Evolutionary conservation across 2,329 filamentous ascomycete species (phyloP).

Genomic region (Xylaria sp.): DNA sequence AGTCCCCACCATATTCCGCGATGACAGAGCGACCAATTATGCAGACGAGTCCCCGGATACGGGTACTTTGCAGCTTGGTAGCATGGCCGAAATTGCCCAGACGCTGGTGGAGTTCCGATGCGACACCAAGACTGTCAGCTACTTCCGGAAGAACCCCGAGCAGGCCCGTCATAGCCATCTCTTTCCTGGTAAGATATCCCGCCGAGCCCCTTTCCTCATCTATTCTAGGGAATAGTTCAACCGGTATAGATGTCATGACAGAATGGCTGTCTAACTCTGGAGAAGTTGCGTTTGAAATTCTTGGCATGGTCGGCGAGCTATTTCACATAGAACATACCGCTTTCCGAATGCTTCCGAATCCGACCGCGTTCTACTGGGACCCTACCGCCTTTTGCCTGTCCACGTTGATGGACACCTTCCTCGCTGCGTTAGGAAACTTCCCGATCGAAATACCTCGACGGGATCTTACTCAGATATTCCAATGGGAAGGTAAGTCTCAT

Average conservation of each 20-base stretch:
- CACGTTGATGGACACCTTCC: constrained; percentile 39
- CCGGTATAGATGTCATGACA: background rate
- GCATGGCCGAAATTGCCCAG: constrained; percentile 51
- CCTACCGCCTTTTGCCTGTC: constrained; percentile 48
- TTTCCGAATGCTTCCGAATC: constrained; percentile 60
- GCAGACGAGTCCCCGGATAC: constrained; percentile 34
- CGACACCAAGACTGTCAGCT: constrained; percentile 53
- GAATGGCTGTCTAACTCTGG: constrained; percentile 19
- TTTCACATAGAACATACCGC: constrained; percentile 53
- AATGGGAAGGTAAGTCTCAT: too few relatives aligned
- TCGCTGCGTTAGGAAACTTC: constrained; percentile 45
- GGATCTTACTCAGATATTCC: too few relatives aligned
- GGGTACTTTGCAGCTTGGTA: constrained; percentile 52
- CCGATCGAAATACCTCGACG: too few relatives aligned
- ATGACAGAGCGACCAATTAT: constrained; percentile 8
- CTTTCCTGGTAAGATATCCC: constrained; percentile 48
- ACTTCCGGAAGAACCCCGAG: constrained; percentile 40
- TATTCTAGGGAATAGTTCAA: background rate
- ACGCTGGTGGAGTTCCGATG: constrained; percentile 58
- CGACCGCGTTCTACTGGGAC: constrained; percentile 58
- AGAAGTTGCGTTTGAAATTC: constrained; percentile 58
- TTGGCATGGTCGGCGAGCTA: constrained; percentile 58
- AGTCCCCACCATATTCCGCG: constrained; percentile 57
- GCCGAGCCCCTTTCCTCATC: constrained; percentile 9
- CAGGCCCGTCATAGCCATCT: constrained; percentile 49